Evolutionary conservation across 139 green algal species (phyloP).

Genomic region (Zygnema circumcarinatum): DNA sequence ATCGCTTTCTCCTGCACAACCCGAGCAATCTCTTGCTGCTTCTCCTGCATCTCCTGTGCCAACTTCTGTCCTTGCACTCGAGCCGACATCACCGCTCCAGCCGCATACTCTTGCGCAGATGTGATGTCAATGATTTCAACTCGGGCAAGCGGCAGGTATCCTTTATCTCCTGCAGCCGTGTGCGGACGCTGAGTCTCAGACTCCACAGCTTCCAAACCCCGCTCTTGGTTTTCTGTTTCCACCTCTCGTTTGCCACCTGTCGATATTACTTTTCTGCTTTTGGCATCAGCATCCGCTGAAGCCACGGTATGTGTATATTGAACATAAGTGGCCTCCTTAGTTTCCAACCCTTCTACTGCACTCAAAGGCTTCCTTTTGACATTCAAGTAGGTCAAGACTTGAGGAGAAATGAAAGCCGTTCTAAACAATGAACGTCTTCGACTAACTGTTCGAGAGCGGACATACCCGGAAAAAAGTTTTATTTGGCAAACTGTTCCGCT

Average conservation of each 20-base stretch:
- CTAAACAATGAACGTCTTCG: too few species aligned
- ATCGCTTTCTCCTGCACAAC: constrained; percentile 26
- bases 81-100: neutral
- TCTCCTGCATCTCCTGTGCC: constrained; percentile 7
- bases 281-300: too few species aligned
- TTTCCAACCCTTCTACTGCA: neutral
- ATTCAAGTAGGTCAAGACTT: neutral
- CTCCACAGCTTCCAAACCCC: neutral
- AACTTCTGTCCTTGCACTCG: neutral
- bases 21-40: constrained; percentile 21
- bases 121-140: neutral
- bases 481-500: too few species aligned
- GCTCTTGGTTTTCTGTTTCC: neutral
- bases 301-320: too few species aligned
- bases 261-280: neutral
- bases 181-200: too few species aligned
- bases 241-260: neutral
- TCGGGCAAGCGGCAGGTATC: neutral
- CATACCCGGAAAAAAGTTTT: too few species aligned
- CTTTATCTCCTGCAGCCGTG: too few species aligned
- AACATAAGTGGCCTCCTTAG: neutral
- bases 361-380: neutral
- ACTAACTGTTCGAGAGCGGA: too few species aligned
- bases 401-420: too few species aligned
- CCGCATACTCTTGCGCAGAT: neutral